Evolutionary conservation across 345 rosid genomes (phyloP).

Genomic region (Hypericum perforatum): DNA sequence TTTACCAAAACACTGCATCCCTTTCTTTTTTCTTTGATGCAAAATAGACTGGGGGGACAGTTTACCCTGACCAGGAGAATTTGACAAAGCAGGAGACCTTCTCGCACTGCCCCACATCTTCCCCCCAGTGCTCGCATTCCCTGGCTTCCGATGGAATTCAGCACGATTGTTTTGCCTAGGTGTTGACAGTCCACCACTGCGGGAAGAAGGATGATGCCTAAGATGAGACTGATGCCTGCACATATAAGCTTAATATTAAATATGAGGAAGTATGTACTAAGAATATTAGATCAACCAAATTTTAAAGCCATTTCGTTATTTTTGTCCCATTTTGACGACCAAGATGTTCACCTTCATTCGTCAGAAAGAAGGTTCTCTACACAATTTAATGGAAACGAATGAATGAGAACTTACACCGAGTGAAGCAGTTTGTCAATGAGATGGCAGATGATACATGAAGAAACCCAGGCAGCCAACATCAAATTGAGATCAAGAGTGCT

Average conservation of each 20-base stretch:
- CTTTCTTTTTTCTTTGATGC: background rate
- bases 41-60: background rate
- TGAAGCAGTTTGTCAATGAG: conserved; percentile 20
- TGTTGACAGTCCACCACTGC: conserved; percentile 11
- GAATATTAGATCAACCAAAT: too few species aligned
- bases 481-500: conserved; percentile 56
- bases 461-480: conserved; percentile 39
- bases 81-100: conserved; percentile 35
- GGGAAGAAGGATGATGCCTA: conserved; percentile 12
- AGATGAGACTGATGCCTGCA: conserved; percentile 24
- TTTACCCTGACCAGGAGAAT: conserved; percentile 59
- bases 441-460: conserved; percentile 32
- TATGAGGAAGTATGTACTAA: too few species aligned
- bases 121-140: conserved; percentile 29
- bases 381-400: background rate
- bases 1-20: too few species aligned
- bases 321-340: too few species aligned
- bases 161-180: conserved; percentile 34
- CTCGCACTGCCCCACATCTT: conserved; percentile 37
- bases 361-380: too few species aligned
- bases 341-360: too few species aligned
- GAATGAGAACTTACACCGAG: conserved; percentile 25
- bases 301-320: too few species aligned
- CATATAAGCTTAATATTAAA: too few species aligned
- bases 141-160: conserved; percentile 60